These are phyloP conservation scores for Aspergillus amoenus DNA, from an alignment of 2,329 filamentous ascomycete species.

Conservation along the genomic window DNA sequence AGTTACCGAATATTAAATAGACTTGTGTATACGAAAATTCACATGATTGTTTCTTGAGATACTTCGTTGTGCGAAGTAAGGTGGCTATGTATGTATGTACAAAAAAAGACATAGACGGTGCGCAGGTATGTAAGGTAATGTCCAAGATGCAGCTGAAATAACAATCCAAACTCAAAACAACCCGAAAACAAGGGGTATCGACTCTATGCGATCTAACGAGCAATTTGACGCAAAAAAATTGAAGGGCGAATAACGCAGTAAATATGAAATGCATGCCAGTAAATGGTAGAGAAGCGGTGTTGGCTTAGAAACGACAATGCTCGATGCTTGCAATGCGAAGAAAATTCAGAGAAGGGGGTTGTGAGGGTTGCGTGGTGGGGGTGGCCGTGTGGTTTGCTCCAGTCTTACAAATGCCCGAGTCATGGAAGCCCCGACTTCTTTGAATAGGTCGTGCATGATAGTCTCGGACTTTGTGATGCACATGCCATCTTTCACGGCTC, in stretches of 20 bases:
- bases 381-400: slow-evolving; percentile 7
- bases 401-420: slow-evolving; percentile 17
- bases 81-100: background rate
- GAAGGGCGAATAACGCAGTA: background rate
- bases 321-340: background rate
- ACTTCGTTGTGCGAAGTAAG: background rate
- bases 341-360: background rate
- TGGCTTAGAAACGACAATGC: background rate
- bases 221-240: background rate
- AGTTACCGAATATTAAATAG: background rate
- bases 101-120: background rate
- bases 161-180: background rate
- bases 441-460: slow-evolving; percentile 20
- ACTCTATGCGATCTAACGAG: slow-evolving; percentile 11
- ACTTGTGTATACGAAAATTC: background rate
- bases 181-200: slow-evolving; percentile 13
- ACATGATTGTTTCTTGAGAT: background rate
- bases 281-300: background rate
- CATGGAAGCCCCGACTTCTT: slow-evolving; percentile 18
- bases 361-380: background rate
- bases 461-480: slow-evolving; percentile 17
- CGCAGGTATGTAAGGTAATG: slow-evolving; percentile 1
- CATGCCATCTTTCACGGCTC: slow-evolving; percentile 6
- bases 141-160: background rate
- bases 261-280: background rate